Percentiles rank a stretch among this genome's conserved stretches.
These are phyloP conservation scores for Vitellaria paradoxa DNA, from an alignment of 179 eudicot species.

Conservation along the genomic window DNA sequence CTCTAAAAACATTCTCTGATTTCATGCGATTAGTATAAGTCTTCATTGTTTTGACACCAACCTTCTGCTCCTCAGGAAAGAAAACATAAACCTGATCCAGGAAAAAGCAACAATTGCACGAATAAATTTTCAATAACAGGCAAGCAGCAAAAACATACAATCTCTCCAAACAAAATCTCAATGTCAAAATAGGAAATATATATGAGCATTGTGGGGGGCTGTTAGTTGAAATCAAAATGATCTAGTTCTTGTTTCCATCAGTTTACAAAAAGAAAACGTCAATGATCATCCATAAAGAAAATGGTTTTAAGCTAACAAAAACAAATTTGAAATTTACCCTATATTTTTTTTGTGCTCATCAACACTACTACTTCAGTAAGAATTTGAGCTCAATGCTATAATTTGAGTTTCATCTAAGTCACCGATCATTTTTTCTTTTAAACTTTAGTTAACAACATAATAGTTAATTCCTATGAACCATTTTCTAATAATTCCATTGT, in stretches of 20 bases:
- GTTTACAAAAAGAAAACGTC: neutral
- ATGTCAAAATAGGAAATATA: neutral
- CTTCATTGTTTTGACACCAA: constrained; percentile 96
- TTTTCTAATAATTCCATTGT: no score
- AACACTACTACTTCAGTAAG: no score
- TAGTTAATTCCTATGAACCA: no score
- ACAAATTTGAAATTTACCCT: neutral
- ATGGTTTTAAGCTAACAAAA: neutral
- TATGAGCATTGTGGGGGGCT: neutral
- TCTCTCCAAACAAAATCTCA: neutral
- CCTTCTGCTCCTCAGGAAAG: constrained; percentile 86
- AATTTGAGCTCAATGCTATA: no score
- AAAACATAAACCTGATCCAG: constrained; percentile 71
- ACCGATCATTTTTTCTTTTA: no score
- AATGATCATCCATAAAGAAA: neutral
- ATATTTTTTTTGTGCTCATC: no score
- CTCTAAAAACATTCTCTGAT: constrained; percentile 70
- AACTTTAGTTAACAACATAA: no score
- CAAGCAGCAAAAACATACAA: neutral
- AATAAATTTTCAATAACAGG: neutral
- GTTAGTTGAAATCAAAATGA: neutral
- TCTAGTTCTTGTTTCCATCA: neutral
- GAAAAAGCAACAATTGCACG: constrained; percentile 2
- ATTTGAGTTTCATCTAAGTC: no score
- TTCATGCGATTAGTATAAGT: constrained; percentile 80